Evolutionary conservation across 2,329 filamentous ascomycete genomes (phyloP).

Genomic region (Diplodia mutila): DNA sequence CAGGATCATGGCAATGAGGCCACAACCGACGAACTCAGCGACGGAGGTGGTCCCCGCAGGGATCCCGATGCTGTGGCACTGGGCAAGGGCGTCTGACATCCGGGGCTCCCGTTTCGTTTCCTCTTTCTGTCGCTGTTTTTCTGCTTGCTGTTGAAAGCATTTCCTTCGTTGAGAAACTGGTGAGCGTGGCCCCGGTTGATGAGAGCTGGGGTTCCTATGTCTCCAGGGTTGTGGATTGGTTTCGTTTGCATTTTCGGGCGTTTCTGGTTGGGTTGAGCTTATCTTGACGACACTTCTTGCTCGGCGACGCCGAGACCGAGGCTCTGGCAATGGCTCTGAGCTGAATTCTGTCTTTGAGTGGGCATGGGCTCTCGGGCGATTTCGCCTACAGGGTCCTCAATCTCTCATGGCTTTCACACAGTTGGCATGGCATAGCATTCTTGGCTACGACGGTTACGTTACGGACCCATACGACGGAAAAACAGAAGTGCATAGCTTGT

Average conservation of each 20-base stretch:
- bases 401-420: background rate
- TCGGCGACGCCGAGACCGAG: background rate
- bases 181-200: background rate
- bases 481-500: background rate
- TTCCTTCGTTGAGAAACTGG: conserved; percentile 11
- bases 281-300: background rate
- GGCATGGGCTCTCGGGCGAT: background rate
- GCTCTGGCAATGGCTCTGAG: background rate
- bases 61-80: background rate
- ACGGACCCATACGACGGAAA: conserved; percentile 17
- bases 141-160: conserved; percentile 5
- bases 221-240: background rate
- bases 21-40: conserved; percentile 11
- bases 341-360: background rate
- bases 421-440: conserved; percentile 21
- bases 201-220: background rate
- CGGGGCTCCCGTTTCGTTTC: background rate
- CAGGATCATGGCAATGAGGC: conserved; percentile 9
- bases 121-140: conserved; percentile 12
- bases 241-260: conserved; percentile 8
- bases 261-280: background rate
- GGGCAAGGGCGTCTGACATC: conserved; percentile 7
- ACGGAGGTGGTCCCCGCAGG: background rate
- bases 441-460: conserved; percentile 20
- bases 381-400: background rate